Conservation (phyloP, 2,329 filamentous ascomycete species). For the Hirsutella thompsonii region DNA sequence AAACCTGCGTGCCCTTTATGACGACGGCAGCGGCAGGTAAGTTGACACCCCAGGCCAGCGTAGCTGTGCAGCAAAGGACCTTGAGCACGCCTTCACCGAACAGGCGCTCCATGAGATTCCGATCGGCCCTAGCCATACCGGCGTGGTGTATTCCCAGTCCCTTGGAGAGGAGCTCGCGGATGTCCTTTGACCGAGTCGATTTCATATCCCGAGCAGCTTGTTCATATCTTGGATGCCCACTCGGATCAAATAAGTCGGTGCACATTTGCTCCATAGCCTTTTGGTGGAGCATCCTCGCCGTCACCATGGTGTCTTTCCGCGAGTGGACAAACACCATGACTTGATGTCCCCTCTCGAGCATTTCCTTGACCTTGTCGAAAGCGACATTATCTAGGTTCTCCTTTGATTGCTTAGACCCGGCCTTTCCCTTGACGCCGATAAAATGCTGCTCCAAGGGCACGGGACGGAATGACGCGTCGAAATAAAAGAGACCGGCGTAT, state of each 20-base stretch:
- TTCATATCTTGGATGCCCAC: conserved; percentile 65
- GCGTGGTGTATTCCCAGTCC: conserved; percentile 94
- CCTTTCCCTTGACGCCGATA: conserved; percentile 86
- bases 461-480: conserved; percentile 88
- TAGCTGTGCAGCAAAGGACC: conserved; percentile 95
- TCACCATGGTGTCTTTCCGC: conserved; percentile 81
- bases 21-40: conserved; percentile 95
- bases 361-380: conserved; percentile 90
- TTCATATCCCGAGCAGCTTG: conserved; percentile 75
- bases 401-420: conserved; percentile 65
- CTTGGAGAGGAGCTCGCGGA: conserved; percentile 79
- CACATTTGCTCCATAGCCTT: conserved; percentile 74
- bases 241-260: conserved; percentile 72
- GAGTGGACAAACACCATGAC: conserved; percentile 99
- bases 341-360: conserved; percentile 86
- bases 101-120: conserved; percentile 88
- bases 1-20: conserved; percentile 96
- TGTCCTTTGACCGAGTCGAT: conserved; percentile 69
- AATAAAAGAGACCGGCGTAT: conserved; percentile 87
- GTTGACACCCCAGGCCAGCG: conserved; percentile 99
- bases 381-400: conserved; percentile 81
- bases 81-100: conserved; percentile 90
- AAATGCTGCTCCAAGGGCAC: conserved; percentile 97
- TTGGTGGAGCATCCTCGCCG: conserved; percentile 73
- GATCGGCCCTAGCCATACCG: conserved; percentile 86